A percentile compares a stretch with the other conserved stretches of the same genome.
These are phyloP conservation scores for Mycena belliarum DNA, from an alignment of 768 basidiomycete species.

Conservation along the genomic window DNA sequence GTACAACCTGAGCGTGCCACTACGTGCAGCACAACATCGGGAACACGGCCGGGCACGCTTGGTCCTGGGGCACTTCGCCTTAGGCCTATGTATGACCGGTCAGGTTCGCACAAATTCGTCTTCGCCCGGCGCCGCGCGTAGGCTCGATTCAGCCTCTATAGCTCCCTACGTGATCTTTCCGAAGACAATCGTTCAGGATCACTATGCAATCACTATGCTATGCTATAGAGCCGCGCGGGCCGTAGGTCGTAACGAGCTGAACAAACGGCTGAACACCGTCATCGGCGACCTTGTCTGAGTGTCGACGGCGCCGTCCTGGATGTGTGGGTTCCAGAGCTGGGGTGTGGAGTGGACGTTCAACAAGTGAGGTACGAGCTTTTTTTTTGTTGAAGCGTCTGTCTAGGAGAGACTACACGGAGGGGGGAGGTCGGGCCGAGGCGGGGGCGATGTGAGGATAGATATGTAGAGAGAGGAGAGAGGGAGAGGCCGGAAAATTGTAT, in stretches of 20 bases:
- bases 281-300: slow-evolving; percentile 37
- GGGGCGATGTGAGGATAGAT: not conserved
- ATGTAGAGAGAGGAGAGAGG: no score
- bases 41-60: slow-evolving; percentile 56
- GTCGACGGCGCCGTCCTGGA: not conserved
- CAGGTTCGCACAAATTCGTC: slow-evolving; percentile 39
- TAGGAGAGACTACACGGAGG: slow-evolving; percentile 3
- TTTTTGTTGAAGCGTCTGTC: no score
- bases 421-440: not conserved
- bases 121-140: no score
- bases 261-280: slow-evolving; percentile 45
- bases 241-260: slow-evolving; percentile 53
- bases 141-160: no score
- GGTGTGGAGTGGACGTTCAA: slow-evolving; percentile 60
- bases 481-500: not conserved
- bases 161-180: no score
- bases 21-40: slow-evolving; percentile 50
- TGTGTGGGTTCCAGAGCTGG: slow-evolving; percentile 45
- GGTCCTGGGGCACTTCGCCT: slow-evolving; percentile 51
- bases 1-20: slow-evolving; percentile 56
- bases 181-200: no score
- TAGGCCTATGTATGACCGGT: no score
- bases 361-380: slow-evolving; percentile 40
- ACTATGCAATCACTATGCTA: no score
- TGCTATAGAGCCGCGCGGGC: slow-evolving; percentile 26